These are phyloP conservation scores for Melastoma candidum DNA, from an alignment of 441 rosid genomes.

Conservation along the genomic window DNA sequence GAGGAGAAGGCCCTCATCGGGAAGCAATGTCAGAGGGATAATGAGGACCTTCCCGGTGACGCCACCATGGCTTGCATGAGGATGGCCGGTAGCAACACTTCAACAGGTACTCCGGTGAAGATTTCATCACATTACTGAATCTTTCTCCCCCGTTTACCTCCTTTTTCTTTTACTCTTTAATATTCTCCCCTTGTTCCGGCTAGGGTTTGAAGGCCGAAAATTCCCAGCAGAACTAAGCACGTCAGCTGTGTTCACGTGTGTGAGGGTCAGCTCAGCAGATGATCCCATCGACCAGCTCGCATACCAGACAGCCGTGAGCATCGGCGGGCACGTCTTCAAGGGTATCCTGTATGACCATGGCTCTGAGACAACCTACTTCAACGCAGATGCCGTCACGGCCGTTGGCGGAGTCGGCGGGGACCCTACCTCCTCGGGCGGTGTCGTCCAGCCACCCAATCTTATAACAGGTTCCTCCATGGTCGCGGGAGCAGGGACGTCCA, in stretches of 20 bases:
- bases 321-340: constrained; percentile 77
- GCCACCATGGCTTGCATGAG: no score
- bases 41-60: no score
- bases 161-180: neutral
- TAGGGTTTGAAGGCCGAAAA: constrained; percentile 77
- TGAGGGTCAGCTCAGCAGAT: constrained; percentile 56
- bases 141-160: no score
- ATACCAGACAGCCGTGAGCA: constrained; percentile 76
- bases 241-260: constrained; percentile 64
- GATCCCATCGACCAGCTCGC: constrained; percentile 66
- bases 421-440: constrained; percentile 1
- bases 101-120: no score
- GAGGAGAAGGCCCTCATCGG: no score
- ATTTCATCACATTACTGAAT: no score
- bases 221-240: constrained; percentile 66
- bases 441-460: constrained; percentile 9
- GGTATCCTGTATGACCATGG: constrained; percentile 92
- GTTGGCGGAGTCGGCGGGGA: constrained; percentile 1
- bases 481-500: neutral
- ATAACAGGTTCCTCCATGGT: constrained; percentile 11
- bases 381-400: neutral
- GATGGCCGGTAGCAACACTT: no score
- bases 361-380: constrained; percentile 36
- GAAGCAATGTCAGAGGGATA: no score
- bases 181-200: neutral